phyloP scores from a whole-genome alignment of 306 rosid genomes.

The Cucumis melo region DNA sequence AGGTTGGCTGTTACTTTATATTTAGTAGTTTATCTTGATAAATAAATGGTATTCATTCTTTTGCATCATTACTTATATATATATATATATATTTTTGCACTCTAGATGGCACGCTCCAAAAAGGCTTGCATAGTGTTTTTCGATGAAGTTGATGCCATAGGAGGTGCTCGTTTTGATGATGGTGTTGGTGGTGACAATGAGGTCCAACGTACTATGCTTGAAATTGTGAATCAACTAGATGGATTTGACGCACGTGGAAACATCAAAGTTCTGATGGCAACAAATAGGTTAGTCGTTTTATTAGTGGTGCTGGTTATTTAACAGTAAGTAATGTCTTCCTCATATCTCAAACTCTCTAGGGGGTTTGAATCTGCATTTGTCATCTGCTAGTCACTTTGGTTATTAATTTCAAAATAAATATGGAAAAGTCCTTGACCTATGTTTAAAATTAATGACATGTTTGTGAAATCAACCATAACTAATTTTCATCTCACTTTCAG shows the following conservation, averaged over 20 bases:
- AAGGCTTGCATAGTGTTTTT: slow-evolving; percentile 95
- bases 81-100: background rate
- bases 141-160: slow-evolving; percentile 99
- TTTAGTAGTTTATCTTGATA: background rate
- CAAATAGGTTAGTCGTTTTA: slow-evolving; percentile 52
- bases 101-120: slow-evolving; percentile 96
- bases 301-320: background rate
- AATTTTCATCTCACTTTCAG: slow-evolving; percentile 26
- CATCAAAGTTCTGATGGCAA: slow-evolving; percentile 96
- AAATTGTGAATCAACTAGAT: slow-evolving; percentile 95
- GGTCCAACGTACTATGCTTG: slow-evolving; percentile 98
- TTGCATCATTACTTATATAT: slow-evolving; percentile 1
- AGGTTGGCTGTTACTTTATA: slow-evolving; percentile 28
- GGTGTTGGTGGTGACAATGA: slow-evolving; percentile 98
- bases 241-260: slow-evolving; percentile 98
- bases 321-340: background rate
- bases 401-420: background rate
- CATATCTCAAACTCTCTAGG: background rate
- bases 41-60: background rate
- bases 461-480: background rate
- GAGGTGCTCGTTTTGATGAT: slow-evolving; percentile 96
- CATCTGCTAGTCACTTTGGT: background rate
- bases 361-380: background rate
- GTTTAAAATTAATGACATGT: background rate
- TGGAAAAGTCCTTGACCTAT: background rate